phyloP scores from a whole-genome alignment of 176 grass and related monocot species.

The Rhipidocladum racemiflorum region DNA sequence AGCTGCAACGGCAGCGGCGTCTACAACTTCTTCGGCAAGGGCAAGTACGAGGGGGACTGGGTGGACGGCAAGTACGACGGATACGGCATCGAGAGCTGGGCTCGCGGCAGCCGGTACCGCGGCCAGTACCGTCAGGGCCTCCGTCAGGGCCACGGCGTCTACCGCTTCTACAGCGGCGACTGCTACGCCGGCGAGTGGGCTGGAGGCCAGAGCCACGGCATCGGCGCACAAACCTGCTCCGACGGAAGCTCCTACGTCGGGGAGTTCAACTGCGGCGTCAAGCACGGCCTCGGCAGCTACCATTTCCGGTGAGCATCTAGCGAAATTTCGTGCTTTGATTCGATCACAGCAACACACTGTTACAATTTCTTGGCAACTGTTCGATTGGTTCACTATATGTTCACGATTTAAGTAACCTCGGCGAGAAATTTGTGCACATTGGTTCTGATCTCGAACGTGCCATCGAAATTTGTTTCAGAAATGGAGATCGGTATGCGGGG shows the following conservation, averaged over 20 bases:
- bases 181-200: slow-evolving; percentile 69
- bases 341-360: neutral
- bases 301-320: slow-evolving; percentile 44
- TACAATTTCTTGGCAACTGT: neutral
- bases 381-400: slow-evolving; percentile 4
- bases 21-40: slow-evolving; percentile 47
- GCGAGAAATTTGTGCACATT: neutral
- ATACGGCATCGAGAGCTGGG: slow-evolving; percentile 65
- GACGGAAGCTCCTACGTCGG: slow-evolving; percentile 68
- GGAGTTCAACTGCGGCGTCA: slow-evolving; percentile 61
- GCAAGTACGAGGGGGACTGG: slow-evolving; percentile 75
- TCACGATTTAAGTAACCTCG: neutral
- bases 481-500: slow-evolving; percentile 57
- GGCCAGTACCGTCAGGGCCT: slow-evolving; percentile 59
- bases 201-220: slow-evolving; percentile 54
- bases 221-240: slow-evolving; percentile 46
- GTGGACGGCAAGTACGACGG: slow-evolving; percentile 67
- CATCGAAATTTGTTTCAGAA: slow-evolving; percentile 30
- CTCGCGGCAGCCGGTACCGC: slow-evolving; percentile 48
- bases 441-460: neutral
- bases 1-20: slow-evolving; percentile 61
- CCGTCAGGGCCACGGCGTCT: slow-evolving; percentile 55
- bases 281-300: slow-evolving; percentile 66
- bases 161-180: slow-evolving; percentile 64
- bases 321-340: neutral